Base-by-base conservation (phyloP, 371 early-diverging fungal genomes). In the Rhizomucor pusillus region DNA sequence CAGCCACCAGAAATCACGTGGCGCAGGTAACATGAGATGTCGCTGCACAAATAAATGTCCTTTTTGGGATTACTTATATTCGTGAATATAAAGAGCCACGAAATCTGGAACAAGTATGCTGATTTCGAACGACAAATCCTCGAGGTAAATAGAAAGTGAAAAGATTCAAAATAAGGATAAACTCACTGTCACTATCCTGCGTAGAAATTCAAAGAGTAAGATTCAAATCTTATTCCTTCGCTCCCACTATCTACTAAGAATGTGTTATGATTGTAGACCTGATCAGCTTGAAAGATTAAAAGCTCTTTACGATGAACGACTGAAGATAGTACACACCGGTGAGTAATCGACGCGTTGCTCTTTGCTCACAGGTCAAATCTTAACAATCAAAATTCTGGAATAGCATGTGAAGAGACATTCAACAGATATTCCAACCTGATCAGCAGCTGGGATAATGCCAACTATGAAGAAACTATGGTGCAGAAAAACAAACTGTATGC, bases 371-470 rank as follows among this genome's bases (percentile, higher is more conserved):
- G n/a, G n/a, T 14, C 5, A 53, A 20, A 6, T 25, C 3, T 52
- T 20, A 43, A n/a, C 14, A 9, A 18, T 33, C 25, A 14, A 24
- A 35, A 23, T 34, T 47, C 18, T 20, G 18, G n/a, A 33, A 33
- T 55, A 67, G 85, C 73, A 33, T 66, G 82, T 33, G 81, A 79
- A 18, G 73, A 77, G 11, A 90, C 91, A 6, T 90, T 88, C 53
- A 66, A 58, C 19, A 63, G 65, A 47, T 90, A 86, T 64, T 90
- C 90, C 0, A 68, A 69, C 23, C 87, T 89, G 54, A 81, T 86
- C 47, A 82, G 83, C 12, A 60, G 47, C 6, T 70, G 64, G 49
- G 79, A 79, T 39, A 66, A 81, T 55, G 62, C 40, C 2, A 66
- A 81, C 5, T 91, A 89, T 52, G 87, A 86, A 59, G 54, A 59